A percentile compares a stretch with the other conserved stretches of the same genome.
These are phyloP conservation scores for Hylodesmum podocarpum DNA, from an alignment of 306 rosid genomes.

Conservation along the genomic window DNA sequence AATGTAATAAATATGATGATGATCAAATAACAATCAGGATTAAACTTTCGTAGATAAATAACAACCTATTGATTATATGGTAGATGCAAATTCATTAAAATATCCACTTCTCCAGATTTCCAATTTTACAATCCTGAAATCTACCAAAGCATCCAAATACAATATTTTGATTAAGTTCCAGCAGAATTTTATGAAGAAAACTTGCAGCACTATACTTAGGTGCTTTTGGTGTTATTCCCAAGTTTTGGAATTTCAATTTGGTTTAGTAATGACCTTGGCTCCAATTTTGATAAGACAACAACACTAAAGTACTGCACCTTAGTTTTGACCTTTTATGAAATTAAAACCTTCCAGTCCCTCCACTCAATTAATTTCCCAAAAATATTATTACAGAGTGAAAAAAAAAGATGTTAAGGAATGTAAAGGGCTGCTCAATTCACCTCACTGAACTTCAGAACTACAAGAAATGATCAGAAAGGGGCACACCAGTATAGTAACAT, in stretches of 20 bases:
- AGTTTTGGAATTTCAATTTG: not conserved
- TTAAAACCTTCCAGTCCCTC: not conserved
- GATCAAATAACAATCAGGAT: slow-evolving; percentile 8
- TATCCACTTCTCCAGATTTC: not conserved
- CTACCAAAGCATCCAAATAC: not conserved
- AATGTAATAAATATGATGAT: not conserved
- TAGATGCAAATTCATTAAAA: not conserved
- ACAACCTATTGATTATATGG: not conserved
- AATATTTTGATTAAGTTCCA: not conserved
- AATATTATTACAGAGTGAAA: not conserved
- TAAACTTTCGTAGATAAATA: not conserved
- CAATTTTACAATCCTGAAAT: not conserved
- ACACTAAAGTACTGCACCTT: not conserved
- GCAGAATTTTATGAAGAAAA: not conserved
- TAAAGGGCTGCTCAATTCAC: not conserved
- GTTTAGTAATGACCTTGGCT: not conserved
- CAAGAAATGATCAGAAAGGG: not conserved
- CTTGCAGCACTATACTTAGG: not conserved
- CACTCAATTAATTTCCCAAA: not conserved
- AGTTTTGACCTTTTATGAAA: not conserved
- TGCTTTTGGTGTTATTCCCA: not conserved
- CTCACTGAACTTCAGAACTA: not conserved
- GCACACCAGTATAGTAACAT: not conserved
- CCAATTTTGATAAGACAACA: not conserved
- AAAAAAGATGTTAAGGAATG: not conserved